Base-by-base conservation (phyloP, 805 yeast species). In the Candida nemodendra region DNA sequence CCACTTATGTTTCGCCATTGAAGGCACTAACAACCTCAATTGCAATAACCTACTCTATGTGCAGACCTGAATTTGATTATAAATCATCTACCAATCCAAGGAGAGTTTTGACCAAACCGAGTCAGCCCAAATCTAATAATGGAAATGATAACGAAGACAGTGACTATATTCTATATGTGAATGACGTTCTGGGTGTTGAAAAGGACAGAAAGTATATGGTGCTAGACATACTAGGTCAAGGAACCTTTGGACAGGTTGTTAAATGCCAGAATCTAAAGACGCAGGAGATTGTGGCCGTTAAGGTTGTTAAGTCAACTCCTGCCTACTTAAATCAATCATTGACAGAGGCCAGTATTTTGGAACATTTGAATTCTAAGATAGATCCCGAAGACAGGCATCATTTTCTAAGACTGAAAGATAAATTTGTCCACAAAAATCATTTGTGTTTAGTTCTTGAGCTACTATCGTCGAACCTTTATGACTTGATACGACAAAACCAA, bases 221-320 rank as follows among this genome's bases (percentile, higher is more conserved):
- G 4, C 66, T 93, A 41, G 98, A 91, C 61, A 72, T 93, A 12
- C 64, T 93, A 28, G 99, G 99, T 1, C 91, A 90, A 45, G 99
- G 99, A 2, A 90, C 99, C 1, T 93, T 93, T 70, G 99, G 99
- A 8, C 98, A 93, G 65, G 99, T 93, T 32, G 95, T 90, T 28
- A 93, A 91, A 64, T 91, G 97, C 64, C 95, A 87, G 59, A 76
- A 80, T 51, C 47, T 69, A 45, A 64, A 61, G 32, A 85, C 89
- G 31, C 93, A 88, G 56, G 91, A 87, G 45, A 77, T 91, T 15
- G 86, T 90, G 18, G 99, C 99, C 1, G 95, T 93, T 25, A 93
- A 93, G 63, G 95, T 93, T 30, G 86, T 93, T 41, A 93, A 91
- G 59, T 84, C 95, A 24, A 84, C 84, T 56, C 87, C 95, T 4